Percentiles rank a stretch among this genome's conserved stretches.
phyloP scores from a whole-genome alignment of 2,329 filamentous ascomycete genomes.

The Cordyceps farinosa region DNA sequence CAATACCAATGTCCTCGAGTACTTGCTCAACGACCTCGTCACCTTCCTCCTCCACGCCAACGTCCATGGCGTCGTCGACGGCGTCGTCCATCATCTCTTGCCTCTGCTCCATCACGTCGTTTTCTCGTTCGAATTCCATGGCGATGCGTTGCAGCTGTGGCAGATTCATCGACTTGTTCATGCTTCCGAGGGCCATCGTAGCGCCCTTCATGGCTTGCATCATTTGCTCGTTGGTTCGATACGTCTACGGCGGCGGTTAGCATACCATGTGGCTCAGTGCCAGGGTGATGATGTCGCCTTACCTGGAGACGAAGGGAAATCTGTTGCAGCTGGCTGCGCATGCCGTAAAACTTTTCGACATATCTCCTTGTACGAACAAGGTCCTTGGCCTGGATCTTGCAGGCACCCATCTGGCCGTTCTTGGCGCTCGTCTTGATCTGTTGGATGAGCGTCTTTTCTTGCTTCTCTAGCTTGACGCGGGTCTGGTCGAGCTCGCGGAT shows the following conservation, averaged over 20 bases:
- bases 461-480: constrained; percentile 92
- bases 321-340: constrained; percentile 95
- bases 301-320: constrained; percentile 94
- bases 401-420: constrained; percentile 96
- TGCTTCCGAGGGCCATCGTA: constrained; percentile 85
- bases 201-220: constrained; percentile 99
- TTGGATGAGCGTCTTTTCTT: constrained; percentile 93
- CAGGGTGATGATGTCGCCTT: constrained; percentile 20
- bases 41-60: constrained; percentile 87
- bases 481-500: constrained; percentile 95
- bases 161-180: constrained; percentile 98
- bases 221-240: constrained; percentile 98
- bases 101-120: constrained; percentile 98
- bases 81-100: constrained; percentile 99
- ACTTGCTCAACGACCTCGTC: constrained; percentile 97
- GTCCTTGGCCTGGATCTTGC: constrained; percentile 98
- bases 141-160: constrained; percentile 93
- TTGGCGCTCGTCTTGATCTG: constrained; percentile 99
- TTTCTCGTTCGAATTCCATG: constrained; percentile 98
- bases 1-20: constrained; percentile 92
- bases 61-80: constrained; percentile 92
- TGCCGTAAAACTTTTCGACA: constrained; percentile 96
- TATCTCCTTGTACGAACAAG: constrained; percentile 89
- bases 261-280: constrained; percentile 3
- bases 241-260: constrained; percentile 58